Percentiles rank a stretch among this genome's conserved stretches.
Evolutionary conservation across 768 basidiomycete genomes (phyloP).

Genomic region (Arthromyces matolae): DNA sequence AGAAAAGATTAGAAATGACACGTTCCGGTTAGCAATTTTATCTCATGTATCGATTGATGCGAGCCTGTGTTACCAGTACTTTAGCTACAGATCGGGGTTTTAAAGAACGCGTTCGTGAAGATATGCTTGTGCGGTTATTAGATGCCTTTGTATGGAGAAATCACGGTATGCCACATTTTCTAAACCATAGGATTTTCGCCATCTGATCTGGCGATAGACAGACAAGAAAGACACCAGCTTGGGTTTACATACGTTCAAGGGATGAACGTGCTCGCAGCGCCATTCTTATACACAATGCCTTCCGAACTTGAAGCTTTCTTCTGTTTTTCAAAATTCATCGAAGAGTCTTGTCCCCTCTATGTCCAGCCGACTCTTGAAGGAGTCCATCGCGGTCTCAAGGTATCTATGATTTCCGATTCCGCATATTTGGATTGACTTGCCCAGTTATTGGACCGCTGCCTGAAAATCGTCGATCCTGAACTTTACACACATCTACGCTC

Average conservation of each 20-base stretch:
- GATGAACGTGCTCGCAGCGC: conserved; percentile 98
- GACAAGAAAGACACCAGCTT: conserved; percentile 72
- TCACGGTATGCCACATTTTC: conserved; percentile 50
- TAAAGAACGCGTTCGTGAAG: conserved; percentile 94
- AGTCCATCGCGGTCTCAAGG: conserved; percentile 92
- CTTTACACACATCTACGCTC: conserved; percentile 77
- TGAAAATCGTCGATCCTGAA: conserved; percentile 88
- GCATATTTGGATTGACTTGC: neutral
- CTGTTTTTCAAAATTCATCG: conserved; percentile 95
- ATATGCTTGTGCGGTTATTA: conserved; percentile 92
- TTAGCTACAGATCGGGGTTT: conserved; percentile 97
- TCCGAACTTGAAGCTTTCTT: conserved; percentile 98
- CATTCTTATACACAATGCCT: conserved; percentile 96
- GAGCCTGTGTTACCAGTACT: conserved; percentile 46
- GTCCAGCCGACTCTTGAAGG: conserved; percentile 95
- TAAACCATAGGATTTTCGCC: neutral
- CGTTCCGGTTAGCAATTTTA: conserved; percentile 63
- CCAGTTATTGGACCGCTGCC: conserved; percentile 88
- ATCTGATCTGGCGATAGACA: conserved; percentile 46
- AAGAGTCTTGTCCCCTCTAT: conserved; percentile 92
- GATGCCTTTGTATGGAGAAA: conserved; percentile 99
- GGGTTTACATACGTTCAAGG: conserved; percentile 98
- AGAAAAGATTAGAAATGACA: conserved; percentile 94
- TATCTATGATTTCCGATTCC: conserved; percentile 24
- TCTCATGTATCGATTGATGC: neutral